Evolutionary conservation across 805 yeast genomes (phyloP), one percentile per base, ranked within the genome.

Genomic region (Saccharomycopsis capsularis): DNA sequence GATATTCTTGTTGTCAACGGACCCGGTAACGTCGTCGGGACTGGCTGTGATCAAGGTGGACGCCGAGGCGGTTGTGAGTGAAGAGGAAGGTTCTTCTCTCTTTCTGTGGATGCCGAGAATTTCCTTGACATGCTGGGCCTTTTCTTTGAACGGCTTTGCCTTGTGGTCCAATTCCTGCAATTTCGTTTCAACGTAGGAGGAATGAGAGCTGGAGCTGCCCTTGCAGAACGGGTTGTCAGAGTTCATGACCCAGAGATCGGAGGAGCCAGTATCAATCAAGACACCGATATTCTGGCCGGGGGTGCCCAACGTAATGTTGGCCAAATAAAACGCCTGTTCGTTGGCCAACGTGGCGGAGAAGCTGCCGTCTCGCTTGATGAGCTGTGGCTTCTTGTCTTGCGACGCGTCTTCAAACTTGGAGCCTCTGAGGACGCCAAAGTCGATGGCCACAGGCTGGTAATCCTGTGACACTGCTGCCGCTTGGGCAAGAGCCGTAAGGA

Each of bases 221-320:
- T 57, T 40, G 57, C 80, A 75, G 49, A 68, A 73, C 2, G 81
- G 73, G 57, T 78, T 79, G 38, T 64, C 57, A 1, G 73, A 60
- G 24, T 71, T 67, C 51, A 75, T 69, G 21, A 82, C 76, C 86
- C 87, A 82, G 21, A 85, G 64, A 60, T 84, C 91, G 0, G 85
- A 74, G 0, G 89, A 82, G 2, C 91, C 93, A 1, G 90, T 84
- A 58, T 84, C 93, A n/a, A 84, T 60, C 35, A 81, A 61, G 7
- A 82, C 78, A 7, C 68, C 68, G 4, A 82, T 67, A n/a, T 66
- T 61, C 57, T 82, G 82, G 0, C 68, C 59, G 1, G 81, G 74
- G 0, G 85, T 75, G 3, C 93, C 91, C 19, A 84, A 60, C 22
- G 62, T 56, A 29, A 77, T 51, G 3, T 64, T 64, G 2, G 72